Base-by-base conservation (phyloP, 495 filamentous ascomycete genomes). In the Melanomma pulvis-pyrius region DNA sequence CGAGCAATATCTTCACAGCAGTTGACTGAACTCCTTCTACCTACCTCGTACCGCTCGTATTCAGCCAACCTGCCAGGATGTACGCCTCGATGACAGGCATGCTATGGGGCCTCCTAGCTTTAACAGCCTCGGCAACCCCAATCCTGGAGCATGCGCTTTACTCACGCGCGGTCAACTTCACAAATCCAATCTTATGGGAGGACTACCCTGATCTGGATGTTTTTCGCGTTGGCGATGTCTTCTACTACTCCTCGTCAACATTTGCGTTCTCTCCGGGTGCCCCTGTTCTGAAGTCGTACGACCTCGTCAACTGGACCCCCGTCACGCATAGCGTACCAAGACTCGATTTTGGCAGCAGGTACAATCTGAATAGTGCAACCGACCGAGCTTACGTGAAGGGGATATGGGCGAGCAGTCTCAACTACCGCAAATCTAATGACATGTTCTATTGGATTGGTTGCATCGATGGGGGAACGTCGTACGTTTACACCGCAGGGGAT, bases 201-300 rank as follows among this genome's bases (percentile, higher is more conserved):
- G 79, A 81, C 46, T 67, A 81, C 12, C 77, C 78, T 2, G 80
- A 82, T 67, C 36, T 78, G 19, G 79, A 81, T 29, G 73, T 82
- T 25, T 77, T 83, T 64, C 80, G 80, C 26, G 70, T 80, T n/a
- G 73, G 74, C 51, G 70, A 77, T 34, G 75, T 73, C 2, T 84
- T 75, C 73, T 86, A 85, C 74, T 84, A 82, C 75, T 83, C 83
- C 0, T 80, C 84, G 17, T 86, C 83, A 11, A 84, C 77, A 17
- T 81, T 86, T 71, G 79, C 81, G 59, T 85, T 82, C 69, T 86
- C 82, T 9, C 85, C 84, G 5, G 84, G 85, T 51, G 85, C 85
- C 0, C 84, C 85, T 1, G 75, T 88, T 24, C 77, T 88, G 5
- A 75, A 75, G 17, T 86, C 84, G 1, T 80, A 78, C 62, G 81